Percentiles rank a stretch among this genome's conserved stretches.
These are phyloP conservation scores for Rhizopus stolonifer DNA, from an alignment of 371 early-diverging fungal genomes.

Conservation along the genomic window DNA sequence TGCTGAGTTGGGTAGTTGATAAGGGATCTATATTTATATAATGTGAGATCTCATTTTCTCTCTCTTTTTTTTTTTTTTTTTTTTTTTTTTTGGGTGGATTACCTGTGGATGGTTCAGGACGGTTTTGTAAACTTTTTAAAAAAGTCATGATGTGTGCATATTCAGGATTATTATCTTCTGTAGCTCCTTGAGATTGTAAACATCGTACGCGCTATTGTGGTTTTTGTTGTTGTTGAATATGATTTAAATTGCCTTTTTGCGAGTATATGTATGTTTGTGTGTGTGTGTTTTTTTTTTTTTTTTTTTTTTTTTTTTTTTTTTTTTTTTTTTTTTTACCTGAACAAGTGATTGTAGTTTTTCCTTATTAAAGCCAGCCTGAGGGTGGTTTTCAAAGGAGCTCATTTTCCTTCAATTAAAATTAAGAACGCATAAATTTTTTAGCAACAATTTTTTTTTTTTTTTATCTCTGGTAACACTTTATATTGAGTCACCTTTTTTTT, in stretches of 20 bases:
- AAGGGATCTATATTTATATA: conserved; percentile 34
- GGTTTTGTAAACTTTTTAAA: conserved; percentile 48
- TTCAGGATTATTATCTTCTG: conserved; percentile 67
- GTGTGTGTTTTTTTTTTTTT: too few relatives aligned
- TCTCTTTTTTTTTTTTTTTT: too few relatives aligned
- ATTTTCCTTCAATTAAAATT: conserved; percentile 2
- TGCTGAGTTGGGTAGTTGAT: conserved; percentile 62
- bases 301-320: neutral
- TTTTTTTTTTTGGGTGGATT: neutral
- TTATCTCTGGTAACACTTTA: neutral
- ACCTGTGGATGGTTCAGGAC: neutral
- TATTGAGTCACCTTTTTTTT: too few relatives aligned
- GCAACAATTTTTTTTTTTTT: too few relatives aligned
- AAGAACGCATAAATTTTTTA: too few relatives aligned
- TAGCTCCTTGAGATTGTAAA: conserved; percentile 62
- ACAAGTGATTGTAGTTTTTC: conserved; percentile 37
- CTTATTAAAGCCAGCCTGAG: conserved; percentile 34
- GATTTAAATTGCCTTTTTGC: neutral
- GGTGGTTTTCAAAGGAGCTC: conserved; percentile 22
- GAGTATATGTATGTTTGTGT: neutral
- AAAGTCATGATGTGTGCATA: conserved; percentile 66
- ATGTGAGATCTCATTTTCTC: too few relatives aligned
- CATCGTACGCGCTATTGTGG: conserved; percentile 45
- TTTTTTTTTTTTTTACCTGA: conserved; percentile 29
- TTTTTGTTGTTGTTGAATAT: neutral